Base-by-base conservation (phyloP, 148 eudicot species). In the Nepenthes gracilis region DNA sequence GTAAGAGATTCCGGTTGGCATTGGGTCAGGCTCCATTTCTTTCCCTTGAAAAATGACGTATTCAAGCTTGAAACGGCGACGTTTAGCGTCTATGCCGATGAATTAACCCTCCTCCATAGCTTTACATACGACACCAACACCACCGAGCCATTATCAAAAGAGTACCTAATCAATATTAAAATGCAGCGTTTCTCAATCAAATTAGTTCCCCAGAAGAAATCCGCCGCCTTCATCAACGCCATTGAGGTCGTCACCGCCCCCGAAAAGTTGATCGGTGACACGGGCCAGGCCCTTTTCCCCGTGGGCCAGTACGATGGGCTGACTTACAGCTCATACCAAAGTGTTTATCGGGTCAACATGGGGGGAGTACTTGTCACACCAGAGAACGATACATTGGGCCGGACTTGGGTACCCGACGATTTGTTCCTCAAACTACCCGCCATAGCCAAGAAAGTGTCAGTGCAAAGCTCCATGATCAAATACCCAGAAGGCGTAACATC, bases 1-100 rank as follows among this genome's bases (percentile, higher is more conserved):
- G 65, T 86, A 51, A 60, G 78, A 35, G 81, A 80, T 1, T 76
- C 94, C 0, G 96, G 98, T 7, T 92, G 86, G 91, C 98, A 88
- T 76, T 88, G 94, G 96, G 75, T 88, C 14, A 77, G 98, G 23
- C 84, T 92, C 12, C 83, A 88, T 64, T 92, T 92, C 61, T 69
- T 65, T 36, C 85, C 96, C 0, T 32, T 88, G 0, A 53, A 74
- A 2, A 78, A 61, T 54, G 66, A 76, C 10, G 82, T 75, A 12
- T 78, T 72, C 54, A 74, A 85, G 9, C 80, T 92, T 1, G 75
- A 84, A 2, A 66, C 71, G 0, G 81, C 98, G 0, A 74, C 68
- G 12, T 88, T 92, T 57, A 62, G 66, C 8, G 94, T 92, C n/a
- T 70, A n/a, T 12, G 78, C 94, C 0, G 79, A 77, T 10, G 59